phyloP scores from a whole-genome alignment of 2,329 filamentous ascomycete genomes.

The Colletotrichum ledebouriae region DNA sequence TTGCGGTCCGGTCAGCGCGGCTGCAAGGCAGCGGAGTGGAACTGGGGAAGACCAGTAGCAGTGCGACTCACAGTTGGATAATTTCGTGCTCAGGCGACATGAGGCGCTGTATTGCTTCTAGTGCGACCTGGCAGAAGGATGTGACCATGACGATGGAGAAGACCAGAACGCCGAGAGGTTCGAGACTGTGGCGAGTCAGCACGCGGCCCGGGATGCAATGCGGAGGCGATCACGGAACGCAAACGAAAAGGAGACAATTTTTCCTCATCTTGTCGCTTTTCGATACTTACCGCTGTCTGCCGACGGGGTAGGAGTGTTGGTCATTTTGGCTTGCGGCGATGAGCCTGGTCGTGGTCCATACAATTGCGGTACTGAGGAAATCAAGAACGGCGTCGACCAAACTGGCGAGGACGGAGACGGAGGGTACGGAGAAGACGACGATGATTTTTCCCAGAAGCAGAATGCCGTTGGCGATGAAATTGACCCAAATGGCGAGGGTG shows the following conservation, averaged over 20 bases:
- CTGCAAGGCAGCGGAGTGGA: slow-evolving; percentile 7
- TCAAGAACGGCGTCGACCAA: slow-evolving; percentile 85
- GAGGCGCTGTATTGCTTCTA: slow-evolving; percentile 77
- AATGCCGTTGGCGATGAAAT: slow-evolving; percentile 81
- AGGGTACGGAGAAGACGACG: slow-evolving; percentile 83
- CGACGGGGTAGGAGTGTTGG: slow-evolving; percentile 83
- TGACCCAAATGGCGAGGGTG: slow-evolving; percentile 89
- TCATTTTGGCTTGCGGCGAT: slow-evolving; percentile 76
- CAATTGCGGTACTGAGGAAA: slow-evolving; percentile 84
- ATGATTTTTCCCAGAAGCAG: slow-evolving; percentile 82
- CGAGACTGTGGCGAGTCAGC: slow-evolving; percentile 64
- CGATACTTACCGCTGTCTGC: slow-evolving; percentile 67
- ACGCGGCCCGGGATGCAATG: slow-evolving; percentile 16
- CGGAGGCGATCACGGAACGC: not conserved
- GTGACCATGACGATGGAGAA: slow-evolving; percentile 91
- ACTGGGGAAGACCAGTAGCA: not conserved
- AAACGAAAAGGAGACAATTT: not conserved
- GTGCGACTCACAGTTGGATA: slow-evolving; percentile 70
- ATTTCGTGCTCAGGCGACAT: slow-evolving; percentile 72
- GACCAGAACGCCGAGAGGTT: slow-evolving; percentile 84
- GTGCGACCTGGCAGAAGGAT: slow-evolving; percentile 82
- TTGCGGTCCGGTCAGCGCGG: slow-evolving; percentile 15
- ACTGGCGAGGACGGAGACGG: slow-evolving; percentile 84
- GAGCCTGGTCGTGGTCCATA: slow-evolving; percentile 82
- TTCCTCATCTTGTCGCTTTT: not conserved